A percentile compares a stretch with the other conserved stretches of the same genome.
Conservation (phyloP, 2,329 filamentous ascomycete genomes). For the Pseudogymnoascus sp. region DNA sequence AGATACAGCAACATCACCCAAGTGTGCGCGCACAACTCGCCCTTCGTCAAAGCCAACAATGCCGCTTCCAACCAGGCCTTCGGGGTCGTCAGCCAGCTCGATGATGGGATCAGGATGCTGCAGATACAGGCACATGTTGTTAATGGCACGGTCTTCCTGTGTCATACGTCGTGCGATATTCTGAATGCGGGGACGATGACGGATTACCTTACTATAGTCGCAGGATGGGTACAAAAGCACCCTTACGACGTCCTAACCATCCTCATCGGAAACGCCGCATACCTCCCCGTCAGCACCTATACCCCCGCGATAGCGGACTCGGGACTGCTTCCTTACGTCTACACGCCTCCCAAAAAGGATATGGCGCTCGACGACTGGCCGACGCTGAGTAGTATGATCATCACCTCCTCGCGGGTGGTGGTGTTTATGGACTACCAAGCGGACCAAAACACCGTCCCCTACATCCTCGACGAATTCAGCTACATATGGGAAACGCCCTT, state of each 20-base stretch:
- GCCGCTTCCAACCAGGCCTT: conserved; percentile 68
- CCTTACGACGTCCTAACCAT: conserved; percentile 86
- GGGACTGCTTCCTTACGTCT: conserved; percentile 65
- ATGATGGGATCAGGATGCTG: conserved; percentile 63
- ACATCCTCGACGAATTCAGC: conserved; percentile 78
- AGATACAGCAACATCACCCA: conserved; percentile 76
- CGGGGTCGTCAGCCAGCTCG: conserved; percentile 59
- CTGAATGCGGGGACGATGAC: conserved; percentile 73
- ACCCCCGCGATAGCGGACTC: conserved; percentile 59
- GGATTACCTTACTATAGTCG: conserved; percentile 60
- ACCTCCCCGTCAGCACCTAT: conserved; percentile 55
- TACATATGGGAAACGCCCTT: conserved; percentile 91
- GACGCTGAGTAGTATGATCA: conserved; percentile 67
- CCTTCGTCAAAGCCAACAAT: conserved; percentile 62
- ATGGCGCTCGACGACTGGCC: conserved; percentile 75
- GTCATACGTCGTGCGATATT: conserved; percentile 75
- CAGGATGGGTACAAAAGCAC: conserved; percentile 62
- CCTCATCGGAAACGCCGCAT: conserved; percentile 75
- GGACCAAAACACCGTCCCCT: conserved; percentile 69
- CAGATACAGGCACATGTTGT: conserved; percentile 57
- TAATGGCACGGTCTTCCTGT: conserved; percentile 61
- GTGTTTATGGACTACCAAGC: conserved; percentile 78
- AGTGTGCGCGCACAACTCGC: conserved; percentile 72
- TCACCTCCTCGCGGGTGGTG: conserved; percentile 60
- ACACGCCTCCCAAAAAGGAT: conserved; percentile 60